These are phyloP conservation scores for Symbiodinium pilosum DNA, from an alignment of 73 alveolate genomes.

Conservation along the genomic window DNA sequence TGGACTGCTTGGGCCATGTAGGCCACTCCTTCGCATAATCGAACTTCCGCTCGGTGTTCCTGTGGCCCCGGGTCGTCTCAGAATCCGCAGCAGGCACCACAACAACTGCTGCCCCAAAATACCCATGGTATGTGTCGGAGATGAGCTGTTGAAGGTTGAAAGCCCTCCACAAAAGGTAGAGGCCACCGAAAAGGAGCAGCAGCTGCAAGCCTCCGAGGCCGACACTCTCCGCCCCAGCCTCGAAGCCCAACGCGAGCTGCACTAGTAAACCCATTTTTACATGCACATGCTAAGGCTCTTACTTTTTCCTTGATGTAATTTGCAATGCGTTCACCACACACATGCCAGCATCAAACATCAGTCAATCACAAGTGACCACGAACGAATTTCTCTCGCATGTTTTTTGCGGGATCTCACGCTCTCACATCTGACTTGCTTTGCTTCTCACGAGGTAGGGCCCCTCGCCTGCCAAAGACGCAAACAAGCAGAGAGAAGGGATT, in stretches of 20 bases:
- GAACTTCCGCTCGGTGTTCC: constrained; percentile 11
- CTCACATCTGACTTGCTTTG: not conserved
- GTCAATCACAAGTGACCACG: no score
- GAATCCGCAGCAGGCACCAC: not conserved
- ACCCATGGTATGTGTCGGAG: not conserved
- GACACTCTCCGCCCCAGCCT: not conserved
- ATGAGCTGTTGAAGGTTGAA: not conserved
- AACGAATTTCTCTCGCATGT: no score
- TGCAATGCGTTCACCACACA: no score
- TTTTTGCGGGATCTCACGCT: no score
- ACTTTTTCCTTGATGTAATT: no score
- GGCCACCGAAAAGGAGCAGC: not conserved
- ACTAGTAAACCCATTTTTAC: not conserved
- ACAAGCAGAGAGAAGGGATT: not conserved
- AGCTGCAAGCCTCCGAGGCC: not conserved
- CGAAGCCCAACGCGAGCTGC: not conserved
- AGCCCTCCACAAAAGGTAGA: not conserved
- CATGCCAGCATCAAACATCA: no score
- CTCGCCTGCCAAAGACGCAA: not conserved
- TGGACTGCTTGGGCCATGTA: constrained; percentile 25
- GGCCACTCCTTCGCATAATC: constrained; percentile 51
- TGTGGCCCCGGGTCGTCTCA: not conserved
- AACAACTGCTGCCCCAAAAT: not conserved
- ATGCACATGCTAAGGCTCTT: no score
- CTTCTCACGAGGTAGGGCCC: not conserved